Percentiles rank a stretch among this genome's conserved stretches.
phyloP scores from a whole-genome alignment of 495 filamentous ascomycete species.

The Neurospora intermedia region DNA sequence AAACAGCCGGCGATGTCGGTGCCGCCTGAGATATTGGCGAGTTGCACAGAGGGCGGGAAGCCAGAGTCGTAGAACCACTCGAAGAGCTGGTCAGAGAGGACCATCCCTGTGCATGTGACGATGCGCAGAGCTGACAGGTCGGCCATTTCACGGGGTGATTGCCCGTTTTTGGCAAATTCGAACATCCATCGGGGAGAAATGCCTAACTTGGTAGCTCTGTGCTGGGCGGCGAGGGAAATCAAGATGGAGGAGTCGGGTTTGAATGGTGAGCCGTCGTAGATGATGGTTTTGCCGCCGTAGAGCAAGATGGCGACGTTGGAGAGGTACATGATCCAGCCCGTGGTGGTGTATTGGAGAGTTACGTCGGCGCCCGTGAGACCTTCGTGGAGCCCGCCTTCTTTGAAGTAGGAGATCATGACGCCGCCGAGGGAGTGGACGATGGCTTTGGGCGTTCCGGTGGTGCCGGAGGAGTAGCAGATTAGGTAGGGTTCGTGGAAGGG shows the following conservation, averaged over 20 bases:
- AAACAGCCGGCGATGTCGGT: conserved; percentile 70
- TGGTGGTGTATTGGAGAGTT: conserved; percentile 49
- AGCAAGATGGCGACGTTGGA: conserved; percentile 42
- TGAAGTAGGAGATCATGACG: conserved; percentile 43
- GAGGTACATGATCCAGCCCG: conserved; percentile 83
- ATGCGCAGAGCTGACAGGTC: conserved; percentile 48
- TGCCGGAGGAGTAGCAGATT: conserved; percentile 62
- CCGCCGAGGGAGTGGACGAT: conserved; percentile 64
- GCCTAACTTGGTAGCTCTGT: conserved; percentile 52
- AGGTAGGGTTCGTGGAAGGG: conserved; percentile 60
- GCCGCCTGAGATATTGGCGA: conserved; percentile 66
- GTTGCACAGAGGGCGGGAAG: conserved; percentile 52
- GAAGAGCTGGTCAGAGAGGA: conserved; percentile 59
- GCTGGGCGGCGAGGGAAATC: conserved; percentile 45
- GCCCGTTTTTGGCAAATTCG: conserved; percentile 49
- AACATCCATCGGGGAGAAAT: conserved; percentile 65
- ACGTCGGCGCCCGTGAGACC: conserved; percentile 38
- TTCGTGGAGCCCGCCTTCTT: conserved; percentile 53
- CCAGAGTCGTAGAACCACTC: conserved; percentile 77
- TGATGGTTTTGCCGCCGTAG: conserved; percentile 43
- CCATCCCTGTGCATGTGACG: conserved; percentile 69
- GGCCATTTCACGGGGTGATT: conserved; percentile 47
- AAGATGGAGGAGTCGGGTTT: conserved; percentile 51
- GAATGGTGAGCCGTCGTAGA: conserved; percentile 75
- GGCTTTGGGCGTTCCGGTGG: conserved; percentile 64